These are phyloP conservation scores for Hemileccinum impolitum DNA, from an alignment of 768 basidiomycete species.

Conservation along the genomic window DNA sequence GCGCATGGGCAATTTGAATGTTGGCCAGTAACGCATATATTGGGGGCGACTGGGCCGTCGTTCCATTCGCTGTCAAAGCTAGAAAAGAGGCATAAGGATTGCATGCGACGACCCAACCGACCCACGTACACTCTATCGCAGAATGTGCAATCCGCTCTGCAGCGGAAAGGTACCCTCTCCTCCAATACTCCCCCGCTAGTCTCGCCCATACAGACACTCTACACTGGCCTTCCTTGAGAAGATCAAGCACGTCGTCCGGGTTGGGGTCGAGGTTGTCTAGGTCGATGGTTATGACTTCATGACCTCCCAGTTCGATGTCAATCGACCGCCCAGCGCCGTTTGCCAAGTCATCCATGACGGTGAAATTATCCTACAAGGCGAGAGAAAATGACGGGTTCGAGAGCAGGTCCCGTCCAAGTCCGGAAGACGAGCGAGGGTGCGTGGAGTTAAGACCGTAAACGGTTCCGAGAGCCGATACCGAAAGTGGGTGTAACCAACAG, in stretches of 20 bases:
- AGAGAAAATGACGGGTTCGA: too few relatives aligned
- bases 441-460: too few relatives aligned
- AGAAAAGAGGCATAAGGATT: conserved; percentile 1
- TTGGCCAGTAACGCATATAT: conserved; percentile 84
- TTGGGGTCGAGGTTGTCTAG: conserved; percentile 81
- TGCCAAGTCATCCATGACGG: conserved; percentile 19
- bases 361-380: too few relatives aligned
- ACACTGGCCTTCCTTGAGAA: conserved; percentile 70
- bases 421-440: too few relatives aligned
- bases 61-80: conserved; percentile 54
- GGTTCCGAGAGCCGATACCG: too few relatives aligned
- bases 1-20: conserved; percentile 75
- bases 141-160: conserved; percentile 73
- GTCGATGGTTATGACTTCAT: conserved; percentile 88
- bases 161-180: conserved; percentile 66
- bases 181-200: conserved; percentile 87
- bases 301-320: conserved; percentile 76
- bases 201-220: conserved; percentile 76
- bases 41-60: conserved; percentile 55
- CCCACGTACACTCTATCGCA: conserved; percentile 62
- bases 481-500: too few relatives aligned
- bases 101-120: background rate
- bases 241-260: conserved; percentile 69
- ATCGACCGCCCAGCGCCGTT: conserved; percentile 37
- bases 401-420: too few relatives aligned